phyloP scores from a whole-genome alignment of 2,329 filamentous ascomycete species.

The Geosmithia morbida region DNA sequence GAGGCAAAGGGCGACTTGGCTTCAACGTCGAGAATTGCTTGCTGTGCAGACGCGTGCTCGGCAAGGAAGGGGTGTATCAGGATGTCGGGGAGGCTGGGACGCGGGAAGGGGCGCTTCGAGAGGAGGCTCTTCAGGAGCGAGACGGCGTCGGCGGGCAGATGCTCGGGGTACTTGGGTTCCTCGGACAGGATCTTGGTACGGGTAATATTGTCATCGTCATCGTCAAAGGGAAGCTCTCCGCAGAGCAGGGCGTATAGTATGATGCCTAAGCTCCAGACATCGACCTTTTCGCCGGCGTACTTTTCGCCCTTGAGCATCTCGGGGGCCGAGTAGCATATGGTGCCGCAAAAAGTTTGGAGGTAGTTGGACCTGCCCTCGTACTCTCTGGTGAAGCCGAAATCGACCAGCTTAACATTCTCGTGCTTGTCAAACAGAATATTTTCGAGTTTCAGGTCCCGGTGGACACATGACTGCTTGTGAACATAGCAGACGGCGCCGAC shows the following conservation, averaged over 20 bases:
- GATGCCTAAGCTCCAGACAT: slow-evolving; percentile 84
- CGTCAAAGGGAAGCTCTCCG: slow-evolving; percentile 86
- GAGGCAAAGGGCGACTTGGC: slow-evolving; percentile 76
- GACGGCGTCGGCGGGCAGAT: slow-evolving; percentile 64
- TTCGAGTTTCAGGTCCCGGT: slow-evolving; percentile 92
- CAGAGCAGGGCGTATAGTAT: slow-evolving; percentile 73
- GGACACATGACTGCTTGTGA: slow-evolving; percentile 87
- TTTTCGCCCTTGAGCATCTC: slow-evolving; percentile 99
- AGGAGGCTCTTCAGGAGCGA: slow-evolving; percentile 66
- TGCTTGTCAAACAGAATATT: slow-evolving; percentile 84
- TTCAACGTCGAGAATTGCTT: slow-evolving; percentile 73
- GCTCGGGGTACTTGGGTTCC: slow-evolving; percentile 73
- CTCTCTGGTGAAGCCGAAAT: slow-evolving; percentile 95
- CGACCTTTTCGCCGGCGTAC: slow-evolving; percentile 94
- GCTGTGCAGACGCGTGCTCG: slow-evolving; percentile 76
- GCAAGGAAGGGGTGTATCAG: slow-evolving; percentile 76
- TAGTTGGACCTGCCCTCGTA: slow-evolving; percentile 94
- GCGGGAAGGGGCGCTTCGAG: slow-evolving; percentile 75
- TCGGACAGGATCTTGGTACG: slow-evolving; percentile 73
- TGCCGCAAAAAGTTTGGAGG: slow-evolving; percentile 93
- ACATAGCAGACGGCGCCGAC: slow-evolving; percentile 93
- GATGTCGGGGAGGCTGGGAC: slow-evolving; percentile 74
- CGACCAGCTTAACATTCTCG: slow-evolving; percentile 93
- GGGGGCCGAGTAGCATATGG: slow-evolving; percentile 91
- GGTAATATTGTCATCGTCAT: slow-evolving; percentile 82